Evolutionary conservation across 2,329 filamentous ascomycete genomes (phyloP).

Genomic region (Decorospora gaudefroyi): DNA sequence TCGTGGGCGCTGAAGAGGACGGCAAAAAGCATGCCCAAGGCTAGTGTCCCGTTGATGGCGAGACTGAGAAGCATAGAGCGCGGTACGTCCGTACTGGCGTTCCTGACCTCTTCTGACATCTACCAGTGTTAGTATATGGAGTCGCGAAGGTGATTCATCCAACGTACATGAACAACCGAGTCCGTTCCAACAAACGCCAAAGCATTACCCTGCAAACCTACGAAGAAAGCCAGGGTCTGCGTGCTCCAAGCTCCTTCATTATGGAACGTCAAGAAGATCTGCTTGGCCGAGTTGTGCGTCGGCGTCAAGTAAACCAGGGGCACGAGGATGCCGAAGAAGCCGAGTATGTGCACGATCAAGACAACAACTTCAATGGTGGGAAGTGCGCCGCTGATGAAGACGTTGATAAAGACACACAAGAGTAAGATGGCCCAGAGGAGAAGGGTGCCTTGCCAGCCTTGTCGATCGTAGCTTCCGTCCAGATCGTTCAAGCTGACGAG

Average conservation of each 20-base stretch:
- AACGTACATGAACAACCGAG: conserved; percentile 46
- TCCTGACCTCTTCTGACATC: conserved; percentile 49
- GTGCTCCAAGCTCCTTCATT: conserved; percentile 54
- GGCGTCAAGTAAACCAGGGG: conserved; percentile 45
- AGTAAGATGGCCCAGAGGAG: conserved; percentile 53
- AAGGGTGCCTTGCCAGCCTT: conserved; percentile 58
- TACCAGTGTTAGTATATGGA: conserved; percentile 17
- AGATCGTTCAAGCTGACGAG: conserved; percentile 49
- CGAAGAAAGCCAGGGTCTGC: conserved; percentile 52
- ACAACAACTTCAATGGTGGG: conserved; percentile 57
- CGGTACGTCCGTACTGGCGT: conserved; percentile 46
- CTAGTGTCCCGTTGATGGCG: conserved; percentile 49
- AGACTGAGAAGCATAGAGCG: conserved; percentile 52
- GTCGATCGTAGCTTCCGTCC: conserved; percentile 40
- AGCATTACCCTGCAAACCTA: conserved; percentile 50
- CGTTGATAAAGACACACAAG: conserved; percentile 53
- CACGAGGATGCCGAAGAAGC: conserved; percentile 59
- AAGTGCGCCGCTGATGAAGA: conserved; percentile 53
- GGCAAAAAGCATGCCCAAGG: conserved; percentile 50
- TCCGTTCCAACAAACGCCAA: conserved; percentile 48
- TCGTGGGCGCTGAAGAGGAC: conserved; percentile 49
- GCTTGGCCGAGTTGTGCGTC: conserved; percentile 45
- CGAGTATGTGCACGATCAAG: conserved; percentile 57
- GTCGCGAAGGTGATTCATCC: too few relatives aligned
- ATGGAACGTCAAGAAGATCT: conserved; percentile 54